Conservation (phyloP, 2,329 filamentous ascomycete species). For the Colletotrichum musicola region DNA sequence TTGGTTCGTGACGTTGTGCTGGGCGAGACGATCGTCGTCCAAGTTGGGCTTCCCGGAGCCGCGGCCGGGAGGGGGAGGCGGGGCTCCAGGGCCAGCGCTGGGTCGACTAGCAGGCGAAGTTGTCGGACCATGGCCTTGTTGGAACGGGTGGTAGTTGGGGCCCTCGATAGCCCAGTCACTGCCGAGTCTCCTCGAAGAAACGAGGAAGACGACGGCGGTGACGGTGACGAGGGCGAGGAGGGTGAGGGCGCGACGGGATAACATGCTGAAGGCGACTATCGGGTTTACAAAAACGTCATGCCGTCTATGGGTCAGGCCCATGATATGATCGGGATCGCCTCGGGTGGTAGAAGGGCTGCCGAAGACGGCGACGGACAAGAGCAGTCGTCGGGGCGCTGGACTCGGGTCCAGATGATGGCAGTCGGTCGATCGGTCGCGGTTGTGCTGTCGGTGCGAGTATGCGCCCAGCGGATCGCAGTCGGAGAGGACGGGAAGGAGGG, state of each 20-base stretch:
- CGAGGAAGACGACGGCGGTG: conserved; percentile 48
- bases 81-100: conserved; percentile 34
- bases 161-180: conserved; percentile 47
- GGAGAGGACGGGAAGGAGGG: not conserved
- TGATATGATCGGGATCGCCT: conserved; percentile 26
- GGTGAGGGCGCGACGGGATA: conserved; percentile 46
- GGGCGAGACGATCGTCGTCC: conserved; percentile 18
- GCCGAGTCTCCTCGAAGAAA: conserved; percentile 49
- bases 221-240: conserved; percentile 45
- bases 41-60: conserved; percentile 15
- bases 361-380: not conserved
- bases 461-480: not conserved
- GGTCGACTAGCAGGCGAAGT: conserved; percentile 27
- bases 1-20: conserved; percentile 27
- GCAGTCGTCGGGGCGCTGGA: not conserved
- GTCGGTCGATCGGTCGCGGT: not conserved
- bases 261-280: conserved; percentile 40
- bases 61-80: conserved; percentile 1
- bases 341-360: not conserved
- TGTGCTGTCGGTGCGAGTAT: not conserved
- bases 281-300: conserved; percentile 33
- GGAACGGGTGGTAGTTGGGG: conserved; percentile 43
- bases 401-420: not conserved
- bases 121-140: conserved; percentile 22
- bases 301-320: conserved; percentile 34